Percentiles rank a stretch among this genome's conserved stretches.
These are phyloP conservation scores for Coccomyxa sp. DNA, from an alignment of 139 green algal species.

Conservation along the genomic window DNA sequence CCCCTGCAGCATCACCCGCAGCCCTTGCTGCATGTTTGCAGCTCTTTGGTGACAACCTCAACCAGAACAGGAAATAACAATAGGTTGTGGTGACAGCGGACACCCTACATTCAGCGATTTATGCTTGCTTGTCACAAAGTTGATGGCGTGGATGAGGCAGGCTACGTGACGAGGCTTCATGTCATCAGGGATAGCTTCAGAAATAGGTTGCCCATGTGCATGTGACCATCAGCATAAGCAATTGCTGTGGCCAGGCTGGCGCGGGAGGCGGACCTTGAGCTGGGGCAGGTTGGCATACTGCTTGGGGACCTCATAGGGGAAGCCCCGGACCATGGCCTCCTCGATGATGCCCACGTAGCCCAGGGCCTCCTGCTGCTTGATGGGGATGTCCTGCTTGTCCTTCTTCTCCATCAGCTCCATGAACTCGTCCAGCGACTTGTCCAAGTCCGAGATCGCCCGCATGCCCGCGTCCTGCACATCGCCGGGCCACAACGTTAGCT, in stretches of 20 bases:
- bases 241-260: too few species aligned
- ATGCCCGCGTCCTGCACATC: conserved; percentile 36
- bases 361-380: conserved; percentile 82
- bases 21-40: too few species aligned
- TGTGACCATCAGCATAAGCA: too few species aligned
- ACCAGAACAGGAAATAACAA: too few species aligned
- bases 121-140: too few species aligned
- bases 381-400: conserved; percentile 80
- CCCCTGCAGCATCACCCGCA: conserved; percentile 45
- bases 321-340: conserved; percentile 91
- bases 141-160: too few species aligned
- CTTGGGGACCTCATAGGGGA: conserved; percentile 87
- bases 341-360: conserved; percentile 79
- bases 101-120: too few species aligned
- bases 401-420: conserved; percentile 57
- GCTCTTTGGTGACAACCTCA: too few species aligned
- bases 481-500: neutral
- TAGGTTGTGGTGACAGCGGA: too few species aligned
- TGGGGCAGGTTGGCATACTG: conserved; percentile 84
- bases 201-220: too few species aligned
- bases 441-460: conserved; percentile 39
- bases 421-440: conserved; percentile 63
- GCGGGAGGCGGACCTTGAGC: conserved; percentile 79
- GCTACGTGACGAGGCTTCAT: neutral
- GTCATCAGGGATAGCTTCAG: too few species aligned